Percentiles rank a stretch among this genome's conserved stretches.
These are phyloP conservation scores for Pueraria montana DNA, from an alignment of 306 rosid species.

Conservation along the genomic window DNA sequence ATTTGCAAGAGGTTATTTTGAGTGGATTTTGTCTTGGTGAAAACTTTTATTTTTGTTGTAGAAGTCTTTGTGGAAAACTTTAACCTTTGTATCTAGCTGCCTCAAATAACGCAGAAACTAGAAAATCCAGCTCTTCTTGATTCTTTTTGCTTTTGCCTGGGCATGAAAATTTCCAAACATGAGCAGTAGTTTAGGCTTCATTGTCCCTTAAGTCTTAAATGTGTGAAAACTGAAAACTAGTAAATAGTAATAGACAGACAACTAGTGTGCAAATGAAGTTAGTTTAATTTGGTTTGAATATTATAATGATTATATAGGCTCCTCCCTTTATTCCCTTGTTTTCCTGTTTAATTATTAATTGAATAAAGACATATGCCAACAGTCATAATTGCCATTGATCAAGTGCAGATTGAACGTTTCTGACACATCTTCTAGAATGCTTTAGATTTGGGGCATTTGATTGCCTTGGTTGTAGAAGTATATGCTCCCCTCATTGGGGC, in stretches of 20 bases:
- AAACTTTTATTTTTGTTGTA: neutral
- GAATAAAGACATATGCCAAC: neutral
- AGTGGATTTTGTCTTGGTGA: neutral
- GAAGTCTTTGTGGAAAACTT: neutral
- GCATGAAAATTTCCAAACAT: neutral
- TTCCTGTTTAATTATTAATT: neutral
- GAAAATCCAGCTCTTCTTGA: neutral
- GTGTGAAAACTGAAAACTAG: conserved; percentile 13
- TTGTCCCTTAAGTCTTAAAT: conserved; percentile 7
- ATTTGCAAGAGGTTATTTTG: neutral
- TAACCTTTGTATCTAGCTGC: neutral
- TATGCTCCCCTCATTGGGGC: neutral
- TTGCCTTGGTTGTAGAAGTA: conserved; percentile 8
- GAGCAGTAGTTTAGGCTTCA: conserved; percentile 13
- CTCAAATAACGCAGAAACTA: conserved; percentile 3
- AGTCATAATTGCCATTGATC: neutral
- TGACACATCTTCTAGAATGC: neutral
- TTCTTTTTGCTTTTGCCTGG: neutral
- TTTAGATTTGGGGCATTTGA: conserved; percentile 6
- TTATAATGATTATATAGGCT: neutral
- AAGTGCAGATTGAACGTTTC: neutral
- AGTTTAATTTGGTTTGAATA: neutral
- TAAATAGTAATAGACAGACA: neutral
- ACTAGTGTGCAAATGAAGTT: conserved; percentile 12
- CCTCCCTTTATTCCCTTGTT: neutral